Percentiles rank a stretch among this genome's conserved stretches.
Evolutionary conservation across 805 yeast genomes (phyloP).

Genomic region (Candida suzukii): DNA sequence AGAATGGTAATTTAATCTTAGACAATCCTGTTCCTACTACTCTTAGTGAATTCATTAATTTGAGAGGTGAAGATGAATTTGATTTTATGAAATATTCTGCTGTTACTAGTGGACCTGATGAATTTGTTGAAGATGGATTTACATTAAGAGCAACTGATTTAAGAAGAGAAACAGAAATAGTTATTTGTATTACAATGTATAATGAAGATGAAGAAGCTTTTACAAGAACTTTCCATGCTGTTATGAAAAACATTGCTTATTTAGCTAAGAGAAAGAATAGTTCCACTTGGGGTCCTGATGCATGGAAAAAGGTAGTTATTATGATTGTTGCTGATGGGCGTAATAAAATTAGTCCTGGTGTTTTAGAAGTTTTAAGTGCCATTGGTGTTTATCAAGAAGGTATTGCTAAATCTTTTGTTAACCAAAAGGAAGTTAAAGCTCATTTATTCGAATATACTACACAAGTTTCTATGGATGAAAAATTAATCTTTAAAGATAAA

Average conservation of each 20-base stretch:
- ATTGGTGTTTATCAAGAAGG: constrained; percentile 97
- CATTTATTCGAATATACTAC: constrained; percentile 96
- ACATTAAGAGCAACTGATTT: constrained; percentile 78
- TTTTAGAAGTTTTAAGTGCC: constrained; percentile 82
- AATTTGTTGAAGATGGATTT: constrained; percentile 73
- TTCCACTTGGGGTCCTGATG: constrained; percentile 89
- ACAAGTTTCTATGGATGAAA: constrained; percentile 86
- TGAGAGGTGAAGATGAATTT: constrained; percentile 87
- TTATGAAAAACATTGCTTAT: constrained; percentile 87
- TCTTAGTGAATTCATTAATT: constrained; percentile 73
- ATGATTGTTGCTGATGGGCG: constrained; percentile 93
- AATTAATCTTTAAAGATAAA: constrained; percentile 80
- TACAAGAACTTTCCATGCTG: constrained; percentile 91
- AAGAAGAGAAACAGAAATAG: constrained; percentile 87
- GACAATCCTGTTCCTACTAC: constrained; percentile 95
- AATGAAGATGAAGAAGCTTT: constrained; percentile 88
- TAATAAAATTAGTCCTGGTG: constrained; percentile 76
- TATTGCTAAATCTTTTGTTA: constrained; percentile 90
- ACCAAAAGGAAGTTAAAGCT: constrained; percentile 84
- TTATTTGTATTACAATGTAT: constrained; percentile 93
- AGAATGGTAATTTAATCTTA: constrained; percentile 75
- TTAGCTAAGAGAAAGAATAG: constrained; percentile 76
- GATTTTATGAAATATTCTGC: constrained; percentile 97
- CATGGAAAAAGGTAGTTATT: constrained; percentile 96
- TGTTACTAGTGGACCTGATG: constrained; percentile 89